Percentiles rank a stretch among this genome's conserved stretches.
These are phyloP conservation scores for Xerophyta viscosa DNA, from an alignment of 106 monocot species.

Conservation along the genomic window DNA sequence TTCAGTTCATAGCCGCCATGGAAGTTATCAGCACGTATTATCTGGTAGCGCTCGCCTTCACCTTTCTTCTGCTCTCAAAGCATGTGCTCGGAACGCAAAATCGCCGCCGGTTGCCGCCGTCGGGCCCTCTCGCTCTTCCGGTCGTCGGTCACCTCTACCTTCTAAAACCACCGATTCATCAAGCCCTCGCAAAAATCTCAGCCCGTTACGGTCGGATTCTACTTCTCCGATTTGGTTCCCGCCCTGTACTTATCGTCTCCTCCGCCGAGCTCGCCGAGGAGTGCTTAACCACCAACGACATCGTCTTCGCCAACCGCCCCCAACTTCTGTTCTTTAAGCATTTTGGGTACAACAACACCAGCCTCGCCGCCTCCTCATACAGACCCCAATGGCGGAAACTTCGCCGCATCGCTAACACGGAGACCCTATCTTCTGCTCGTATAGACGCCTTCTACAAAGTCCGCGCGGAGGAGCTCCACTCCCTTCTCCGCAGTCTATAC, in stretches of 20 bases:
- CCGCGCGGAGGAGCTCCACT: constrained; percentile 7
- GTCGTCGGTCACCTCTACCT: constrained; percentile 15
- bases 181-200: constrained; percentile 12
- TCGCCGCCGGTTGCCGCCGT: not conserved
- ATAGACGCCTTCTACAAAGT: constrained; percentile 6
- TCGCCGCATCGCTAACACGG: constrained; percentile 18
- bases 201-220: constrained; percentile 13
- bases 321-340: constrained; percentile 1
- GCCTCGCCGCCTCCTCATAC: constrained; percentile 12
- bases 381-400: constrained; percentile 29
- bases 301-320: constrained; percentile 24
- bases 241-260: constrained; percentile 19
- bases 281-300: constrained; percentile 17
- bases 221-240: constrained; percentile 19
- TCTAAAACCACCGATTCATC: constrained; percentile 21
- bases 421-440: constrained; percentile 14
- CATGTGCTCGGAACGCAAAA: too few species aligned
- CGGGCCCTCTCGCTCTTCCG: constrained; percentile 6
- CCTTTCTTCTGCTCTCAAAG: too few species aligned
- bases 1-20: too few species aligned
- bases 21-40: too few species aligned
- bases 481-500: constrained; percentile 5
- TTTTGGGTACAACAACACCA: constrained; percentile 12
- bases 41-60: too few species aligned
- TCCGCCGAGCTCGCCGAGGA: constrained; percentile 12